These are phyloP conservation scores for Saturnispora zaruensis DNA, from an alignment of 805 yeast genomes.

Conservation along the genomic window DNA sequence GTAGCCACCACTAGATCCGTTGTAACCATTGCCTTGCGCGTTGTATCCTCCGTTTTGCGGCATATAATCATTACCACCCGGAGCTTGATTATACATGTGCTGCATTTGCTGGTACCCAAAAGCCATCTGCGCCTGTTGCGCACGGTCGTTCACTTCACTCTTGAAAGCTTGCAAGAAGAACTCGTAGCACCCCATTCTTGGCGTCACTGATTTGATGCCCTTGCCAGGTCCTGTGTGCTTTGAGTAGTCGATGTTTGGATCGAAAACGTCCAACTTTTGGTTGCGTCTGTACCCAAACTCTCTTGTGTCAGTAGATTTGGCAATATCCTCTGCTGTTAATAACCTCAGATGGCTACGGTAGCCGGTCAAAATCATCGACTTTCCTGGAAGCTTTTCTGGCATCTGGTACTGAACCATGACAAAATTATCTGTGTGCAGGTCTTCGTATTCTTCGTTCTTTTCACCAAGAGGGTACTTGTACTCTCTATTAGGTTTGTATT, in stretches of 20 bases:
- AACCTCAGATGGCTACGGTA: conserved; percentile 54
- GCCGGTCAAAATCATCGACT: conserved; percentile 80
- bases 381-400: conserved; percentile 55
- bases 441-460: conserved; percentile 29
- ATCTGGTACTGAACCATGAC: conserved; percentile 44
- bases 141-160: conserved; percentile 18
- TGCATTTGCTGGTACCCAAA: conserved; percentile 19
- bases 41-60: conserved; percentile 3
- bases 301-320: conserved; percentile 43
- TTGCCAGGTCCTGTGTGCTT: conserved; percentile 45
- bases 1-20: conserved; percentile 4
- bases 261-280: conserved; percentile 18
- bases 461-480: conserved; percentile 38
- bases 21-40: conserved; percentile 10
- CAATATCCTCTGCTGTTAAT: conserved; percentile 62
- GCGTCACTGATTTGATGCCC: conserved; percentile 32
- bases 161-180: conserved; percentile 32
- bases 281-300: conserved; percentile 19
- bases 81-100: conserved; percentile 18
- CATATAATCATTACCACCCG: conserved; percentile 10
- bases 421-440: conserved; percentile 32
- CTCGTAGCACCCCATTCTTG: conserved; percentile 45
- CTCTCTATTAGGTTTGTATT: conserved; percentile 30
- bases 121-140: background rate
- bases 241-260: conserved; percentile 27